Conservation (phyloP, 192 early-diverging fungal genomes). For the Helicostylum pulchrum region DNA sequence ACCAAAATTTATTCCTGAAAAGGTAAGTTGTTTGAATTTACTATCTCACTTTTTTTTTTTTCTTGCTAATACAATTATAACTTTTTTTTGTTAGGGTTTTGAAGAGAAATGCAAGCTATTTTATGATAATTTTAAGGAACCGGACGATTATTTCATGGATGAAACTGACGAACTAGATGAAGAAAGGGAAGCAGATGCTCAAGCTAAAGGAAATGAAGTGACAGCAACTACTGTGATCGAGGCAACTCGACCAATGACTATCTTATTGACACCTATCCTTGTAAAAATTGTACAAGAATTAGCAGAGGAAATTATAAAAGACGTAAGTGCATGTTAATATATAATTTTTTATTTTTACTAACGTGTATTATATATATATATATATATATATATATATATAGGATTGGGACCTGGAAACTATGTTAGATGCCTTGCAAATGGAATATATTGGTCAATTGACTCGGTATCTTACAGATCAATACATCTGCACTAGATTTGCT, state of each 20-base stretch:
- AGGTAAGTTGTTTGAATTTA: slow-evolving; percentile 22
- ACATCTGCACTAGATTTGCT: slow-evolving; percentile 48
- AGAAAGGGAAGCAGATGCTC: background rate
- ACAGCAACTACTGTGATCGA: slow-evolving; percentile 49
- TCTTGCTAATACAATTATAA: no score
- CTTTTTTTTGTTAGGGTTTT: no score
- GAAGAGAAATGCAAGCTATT: no score
- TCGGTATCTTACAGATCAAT: slow-evolving; percentile 45
- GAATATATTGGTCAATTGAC: slow-evolving; percentile 59
- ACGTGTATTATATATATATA: background rate
- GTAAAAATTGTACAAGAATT: slow-evolving; percentile 66
- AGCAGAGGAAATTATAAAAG: slow-evolving; percentile 52
- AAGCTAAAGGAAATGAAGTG: slow-evolving; percentile 39
- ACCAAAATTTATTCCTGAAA: slow-evolving; percentile 37
- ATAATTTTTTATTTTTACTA: no score
- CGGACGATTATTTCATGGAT: background rate
- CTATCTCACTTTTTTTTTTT: no score
- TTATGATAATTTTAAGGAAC: background rate
- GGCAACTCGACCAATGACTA: slow-evolving; percentile 49
- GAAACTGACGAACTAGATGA: slow-evolving; percentile 13
- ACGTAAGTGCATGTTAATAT: slow-evolving; percentile 40
- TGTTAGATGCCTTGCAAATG: slow-evolving; percentile 65
- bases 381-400: no score
- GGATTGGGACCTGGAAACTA: slow-evolving; percentile 61
- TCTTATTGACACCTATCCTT: slow-evolving; percentile 66